A percentile compares a stretch with the other conserved stretches of the same genome.
Evolutionary conservation across 2,329 filamentous ascomycete genomes (phyloP).

Genomic region (Leptographium lundbergii): DNA sequence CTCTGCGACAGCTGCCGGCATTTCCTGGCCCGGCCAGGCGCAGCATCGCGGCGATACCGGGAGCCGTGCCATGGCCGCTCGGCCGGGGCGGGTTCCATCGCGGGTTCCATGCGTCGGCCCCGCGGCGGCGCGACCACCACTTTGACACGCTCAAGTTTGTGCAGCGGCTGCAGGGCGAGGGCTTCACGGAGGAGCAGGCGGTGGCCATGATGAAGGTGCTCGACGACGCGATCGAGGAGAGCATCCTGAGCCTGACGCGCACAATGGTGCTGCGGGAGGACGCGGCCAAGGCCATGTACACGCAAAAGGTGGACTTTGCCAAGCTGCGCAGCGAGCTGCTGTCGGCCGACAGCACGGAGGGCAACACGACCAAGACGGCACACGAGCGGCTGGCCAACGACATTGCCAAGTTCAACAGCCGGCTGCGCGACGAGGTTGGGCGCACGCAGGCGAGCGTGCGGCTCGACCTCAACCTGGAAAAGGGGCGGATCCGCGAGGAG

Average conservation of each 20-base stretch:
- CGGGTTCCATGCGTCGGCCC: conserved; percentile 54
- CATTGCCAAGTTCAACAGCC: conserved; percentile 81
- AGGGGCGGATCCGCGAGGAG: conserved; percentile 91
- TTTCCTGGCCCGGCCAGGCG: neutral
- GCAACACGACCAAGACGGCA: conserved; percentile 72
- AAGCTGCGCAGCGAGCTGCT: conserved; percentile 92
- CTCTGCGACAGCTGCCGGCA: neutral
- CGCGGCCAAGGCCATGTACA: conserved; percentile 66
- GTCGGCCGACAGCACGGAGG: conserved; percentile 82
- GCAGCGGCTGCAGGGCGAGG: conserved; percentile 75
- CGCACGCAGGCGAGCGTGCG: conserved; percentile 87
- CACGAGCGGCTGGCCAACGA: conserved; percentile 93
- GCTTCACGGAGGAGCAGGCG: conserved; percentile 89
- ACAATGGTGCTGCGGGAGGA: conserved; percentile 98
- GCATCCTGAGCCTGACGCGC: conserved; percentile 91
- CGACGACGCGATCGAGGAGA: conserved; percentile 92
- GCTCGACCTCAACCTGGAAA: conserved; percentile 89
- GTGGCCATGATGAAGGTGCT: conserved; percentile 98
- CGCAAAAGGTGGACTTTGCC: conserved; percentile 93
- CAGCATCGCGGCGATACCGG: neutral
- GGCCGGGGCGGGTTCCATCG: too few species aligned
- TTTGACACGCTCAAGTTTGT: conserved; percentile 98
- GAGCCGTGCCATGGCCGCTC: too few species aligned
- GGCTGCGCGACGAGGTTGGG: conserved; percentile 85
- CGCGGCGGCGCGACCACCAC: conserved; percentile 65